Evolutionary conservation across 2,329 filamentous ascomycete species (phyloP), one percentile per base, ranked within the genome.

Genomic region (Zymoseptoria pseudotritici): DNA sequence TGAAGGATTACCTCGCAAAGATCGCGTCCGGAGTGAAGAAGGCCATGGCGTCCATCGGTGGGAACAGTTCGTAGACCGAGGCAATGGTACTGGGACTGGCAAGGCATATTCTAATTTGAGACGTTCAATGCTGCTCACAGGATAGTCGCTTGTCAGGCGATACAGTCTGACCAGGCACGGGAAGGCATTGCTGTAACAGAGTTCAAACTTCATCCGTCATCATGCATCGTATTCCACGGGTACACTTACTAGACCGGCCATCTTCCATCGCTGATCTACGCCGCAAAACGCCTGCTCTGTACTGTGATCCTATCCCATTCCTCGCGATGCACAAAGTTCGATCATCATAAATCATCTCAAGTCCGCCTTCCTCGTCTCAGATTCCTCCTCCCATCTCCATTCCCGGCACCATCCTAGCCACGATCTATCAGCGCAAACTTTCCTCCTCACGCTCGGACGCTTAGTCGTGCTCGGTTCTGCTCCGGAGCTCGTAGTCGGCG

Each of bases 341-440:
- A 17, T 17, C 36, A 46, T 17, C 13, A 17, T 46, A 11, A 46
- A 46, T 54, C 46, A 56, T 50, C 50, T 56, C 55, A 56, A 31
- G 19, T 29, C 55, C 55, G 21, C 24, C 17, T 29, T 58, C 51
- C 22, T 24, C 24, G 52, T 11, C 22, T 31, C 52, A 65, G 57
- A 54, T 66, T 49, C 49, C 19, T 65, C 57, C 31, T 61, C 66
- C 36, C 50, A 50, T n/a, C 51, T 50, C 65, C 65, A 69, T 53
- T 67, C 58, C 55, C 62, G 63, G 54, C 68, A 70, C 21, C 19
- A 49, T 20, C 68, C 68, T 58, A 69, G 69, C 68, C 68, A 70
- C 55, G 68, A 60, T 53, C 68, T 59, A n/a, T 54, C 26, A 2
- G 58, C 59, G 46, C 68, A 67, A 17, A 61, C 42, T 60, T 64